A percentile compares a stretch with the other conserved stretches of the same genome.
phyloP scores from a whole-genome alignment of 1,139 yeast genomes.

The Taphrina flavorubra region DNA sequence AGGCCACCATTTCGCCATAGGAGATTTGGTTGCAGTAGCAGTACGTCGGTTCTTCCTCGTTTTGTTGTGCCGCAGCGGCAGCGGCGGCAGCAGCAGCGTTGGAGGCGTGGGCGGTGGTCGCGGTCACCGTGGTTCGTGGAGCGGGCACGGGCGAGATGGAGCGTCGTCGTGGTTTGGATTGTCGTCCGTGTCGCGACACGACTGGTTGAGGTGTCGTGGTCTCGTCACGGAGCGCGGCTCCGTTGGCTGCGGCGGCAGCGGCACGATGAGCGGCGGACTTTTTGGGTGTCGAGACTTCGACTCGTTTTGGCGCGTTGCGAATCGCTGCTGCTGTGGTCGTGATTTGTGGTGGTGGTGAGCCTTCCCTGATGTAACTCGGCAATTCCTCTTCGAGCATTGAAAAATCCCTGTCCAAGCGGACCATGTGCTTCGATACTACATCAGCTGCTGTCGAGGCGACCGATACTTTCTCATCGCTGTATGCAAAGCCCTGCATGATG shows the following conservation, averaged over 20 bases:
- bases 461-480: constrained; percentile 96
- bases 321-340: constrained; percentile 37
- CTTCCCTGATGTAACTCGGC: constrained; percentile 29
- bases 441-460: constrained; percentile 93
- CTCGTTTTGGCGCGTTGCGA: constrained; percentile 38
- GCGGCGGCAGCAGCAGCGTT: no score
- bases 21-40: constrained; percentile 97
- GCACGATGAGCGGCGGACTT: constrained; percentile 19
- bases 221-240: constrained; percentile 27
- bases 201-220: constrained; percentile 32
- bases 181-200: constrained; percentile 37
- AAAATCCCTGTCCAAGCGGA: constrained; percentile 79
- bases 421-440: constrained; percentile 69
- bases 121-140: constrained; percentile 16
- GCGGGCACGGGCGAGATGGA: constrained; percentile 23
- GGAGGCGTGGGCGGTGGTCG: not conserved
- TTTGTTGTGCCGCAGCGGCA: not conserved
- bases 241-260: constrained; percentile 15
- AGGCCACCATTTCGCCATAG: constrained; percentile 98
- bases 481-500: constrained; percentile 75
- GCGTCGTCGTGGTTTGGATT: constrained; percentile 35
- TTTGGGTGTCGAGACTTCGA: constrained; percentile 36
- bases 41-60: constrained; percentile 71
- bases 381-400: constrained; percentile 73
- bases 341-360: constrained; percentile 37